Base-by-base conservation (phyloP, 768 basidiomycete genomes). In the Suillus plorans region DNA sequence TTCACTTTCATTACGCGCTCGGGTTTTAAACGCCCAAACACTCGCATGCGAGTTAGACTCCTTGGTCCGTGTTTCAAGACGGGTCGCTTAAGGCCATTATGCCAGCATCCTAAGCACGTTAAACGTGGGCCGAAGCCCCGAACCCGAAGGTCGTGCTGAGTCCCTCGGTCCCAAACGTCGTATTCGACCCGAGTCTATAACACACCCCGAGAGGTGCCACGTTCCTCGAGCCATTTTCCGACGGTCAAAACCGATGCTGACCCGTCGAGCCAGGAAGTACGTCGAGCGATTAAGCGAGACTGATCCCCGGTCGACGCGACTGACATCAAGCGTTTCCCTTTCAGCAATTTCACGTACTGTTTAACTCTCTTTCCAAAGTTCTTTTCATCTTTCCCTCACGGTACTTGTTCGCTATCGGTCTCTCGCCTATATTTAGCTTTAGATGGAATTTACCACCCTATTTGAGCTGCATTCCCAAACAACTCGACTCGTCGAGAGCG, bases 21-120 rank as follows among this genome's bases (percentile, higher is more conserved):
- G 84, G 81, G 86, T 88, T 88, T 87, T 78, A 14, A 47, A 79
- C 85, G 85, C 86, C 86, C 86, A 82, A 87, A 88, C 82, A 89
- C 88, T 89, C 85, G 87, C 87, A 85, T 79, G 85, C 83, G 87
- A 86, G 89, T 88, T 89, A 86, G 87, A 89, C 88, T 90, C 87
- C 88, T 90, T 89, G 86, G 88, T 89, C 88, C 86, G 85, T 88
- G 87, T 89, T 88, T 88, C 87, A 89, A 88, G 87, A 89, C 86
- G 85, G 87, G 86, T 86, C 85, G 85, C 81, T 88, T 85, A 87
- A 87, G 85, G 86, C 86, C 86, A 88, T 88, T 87, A 85, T 80
- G 86, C 84, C 87, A 88, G 82, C 86, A 87, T 87, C 86, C 86
- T 85, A 84, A 85, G 84, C 84, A 84, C 81, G 82, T 5, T 20